These are phyloP conservation scores for Aspergillus fijiensis DNA, from an alignment of 2,329 filamentous ascomycete species.

Conservation along the genomic window DNA sequence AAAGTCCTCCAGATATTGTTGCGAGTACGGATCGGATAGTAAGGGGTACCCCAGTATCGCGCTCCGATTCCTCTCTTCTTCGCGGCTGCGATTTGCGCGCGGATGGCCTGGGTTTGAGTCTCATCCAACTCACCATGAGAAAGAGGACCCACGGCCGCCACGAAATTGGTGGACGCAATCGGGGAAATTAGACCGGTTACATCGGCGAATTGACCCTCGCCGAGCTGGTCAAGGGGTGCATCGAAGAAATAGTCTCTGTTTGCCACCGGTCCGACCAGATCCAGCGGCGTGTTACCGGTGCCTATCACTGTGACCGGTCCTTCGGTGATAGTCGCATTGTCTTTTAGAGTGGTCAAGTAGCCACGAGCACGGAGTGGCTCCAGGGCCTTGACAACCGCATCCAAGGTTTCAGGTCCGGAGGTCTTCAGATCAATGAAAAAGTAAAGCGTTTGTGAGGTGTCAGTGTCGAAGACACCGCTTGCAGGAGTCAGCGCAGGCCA, in stretches of 20 bases:
- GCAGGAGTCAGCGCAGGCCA: not conserved
- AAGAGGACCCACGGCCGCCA: constrained; percentile 39
- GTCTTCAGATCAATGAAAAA: constrained; percentile 67
- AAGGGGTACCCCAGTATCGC: constrained; percentile 64
- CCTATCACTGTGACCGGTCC: constrained; percentile 61
- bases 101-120: constrained; percentile 51
- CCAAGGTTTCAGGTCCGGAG: constrained; percentile 55
- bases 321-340: constrained; percentile 44
- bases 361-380: constrained; percentile 55
- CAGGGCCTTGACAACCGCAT: constrained; percentile 56
- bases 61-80: constrained; percentile 58
- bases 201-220: constrained; percentile 40
- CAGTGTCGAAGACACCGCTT: constrained; percentile 61
- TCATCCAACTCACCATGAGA: constrained; percentile 33
- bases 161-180: constrained; percentile 56
- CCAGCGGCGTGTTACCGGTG: constrained; percentile 57
- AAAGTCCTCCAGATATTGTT: constrained; percentile 60
- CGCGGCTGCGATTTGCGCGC: constrained; percentile 54
- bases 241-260: constrained; percentile 62
- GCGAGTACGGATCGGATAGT: constrained; percentile 58
- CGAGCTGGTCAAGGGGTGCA: constrained; percentile 51
- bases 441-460: constrained; percentile 58
- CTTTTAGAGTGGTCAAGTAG: constrained; percentile 55
- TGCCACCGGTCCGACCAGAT: constrained; percentile 47
- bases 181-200: constrained; percentile 53